These are phyloP conservation scores for Haematococcus sp. DNA, from an alignment of 139 green algal genomes.

Conservation along the genomic window DNA sequence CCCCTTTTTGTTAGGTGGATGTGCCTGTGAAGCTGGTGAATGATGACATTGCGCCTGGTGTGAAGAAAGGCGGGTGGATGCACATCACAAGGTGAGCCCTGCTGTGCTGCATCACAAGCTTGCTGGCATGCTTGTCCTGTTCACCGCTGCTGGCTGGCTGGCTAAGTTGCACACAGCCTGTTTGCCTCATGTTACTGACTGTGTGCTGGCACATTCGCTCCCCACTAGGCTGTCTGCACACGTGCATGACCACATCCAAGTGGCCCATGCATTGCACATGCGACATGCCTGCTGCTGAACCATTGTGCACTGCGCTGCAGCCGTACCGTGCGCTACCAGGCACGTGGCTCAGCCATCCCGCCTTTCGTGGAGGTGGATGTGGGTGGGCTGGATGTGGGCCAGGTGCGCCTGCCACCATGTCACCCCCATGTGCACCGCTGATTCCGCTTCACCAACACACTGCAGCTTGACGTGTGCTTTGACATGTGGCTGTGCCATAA, in stretches of 20 bases:
- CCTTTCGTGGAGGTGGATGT: conserved; percentile 31
- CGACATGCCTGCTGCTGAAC: too few relatives aligned
- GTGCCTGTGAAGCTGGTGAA: conserved; percentile 25
- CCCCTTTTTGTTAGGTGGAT: conserved; percentile 17
- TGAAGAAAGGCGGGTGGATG: conserved; percentile 32
- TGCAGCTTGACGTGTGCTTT: too few relatives aligned
- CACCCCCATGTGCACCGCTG: too few relatives aligned
- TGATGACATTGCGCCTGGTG: conserved; percentile 19
- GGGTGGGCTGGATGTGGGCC: conserved; percentile 17
- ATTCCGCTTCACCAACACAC: too few relatives aligned
- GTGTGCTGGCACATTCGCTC: too few relatives aligned
- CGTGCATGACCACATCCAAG: too few relatives aligned
- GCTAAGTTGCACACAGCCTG: too few relatives aligned
- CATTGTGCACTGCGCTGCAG: conserved; percentile 10
- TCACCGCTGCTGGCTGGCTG: background rate
- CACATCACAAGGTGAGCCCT: conserved; percentile 14
- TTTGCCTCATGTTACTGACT: too few relatives aligned
- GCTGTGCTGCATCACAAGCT: too few relatives aligned
- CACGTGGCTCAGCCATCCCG: conserved; percentile 16
- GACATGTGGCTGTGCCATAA: too few relatives aligned
- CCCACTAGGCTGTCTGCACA: too few relatives aligned
- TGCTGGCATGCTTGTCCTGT: background rate
- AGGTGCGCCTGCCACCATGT: background rate
- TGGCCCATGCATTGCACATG: too few relatives aligned
- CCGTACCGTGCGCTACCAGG: conserved; percentile 24